Evolutionary conservation across 768 basidiomycete species (phyloP).

Genomic region (Amylocystis lapponica): DNA sequence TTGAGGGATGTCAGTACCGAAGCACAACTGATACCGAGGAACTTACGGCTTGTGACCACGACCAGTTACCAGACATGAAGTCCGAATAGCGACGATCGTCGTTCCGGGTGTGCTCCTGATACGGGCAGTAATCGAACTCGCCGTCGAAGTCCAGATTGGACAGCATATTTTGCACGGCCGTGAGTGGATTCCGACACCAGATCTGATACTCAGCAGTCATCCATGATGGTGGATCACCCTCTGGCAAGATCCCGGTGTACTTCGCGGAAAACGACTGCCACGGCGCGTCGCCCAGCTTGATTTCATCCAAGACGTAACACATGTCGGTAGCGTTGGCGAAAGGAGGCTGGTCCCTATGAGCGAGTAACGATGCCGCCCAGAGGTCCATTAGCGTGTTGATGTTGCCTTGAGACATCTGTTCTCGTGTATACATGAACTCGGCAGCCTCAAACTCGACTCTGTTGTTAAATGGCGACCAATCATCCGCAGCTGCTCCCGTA

Average conservation of each 20-base stretch:
- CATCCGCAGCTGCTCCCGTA: background rate
- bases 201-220: slow-evolving; percentile 22
- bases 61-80: slow-evolving; percentile 26
- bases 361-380: slow-evolving; percentile 11
- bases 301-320: slow-evolving; percentile 30
- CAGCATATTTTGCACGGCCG: slow-evolving; percentile 14
- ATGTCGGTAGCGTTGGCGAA: slow-evolving; percentile 28
- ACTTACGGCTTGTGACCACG: slow-evolving; percentile 26
- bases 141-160: slow-evolving; percentile 17
- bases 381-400: slow-evolving; percentile 9
- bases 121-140: slow-evolving; percentile 16
- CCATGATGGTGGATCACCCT: slow-evolving; percentile 18
- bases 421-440: slow-evolving; percentile 17
- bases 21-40: background rate
- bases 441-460: slow-evolving; percentile 18
- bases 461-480: slow-evolving; percentile 17
- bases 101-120: slow-evolving; percentile 8
- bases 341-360: slow-evolving; percentile 8
- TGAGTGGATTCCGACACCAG: slow-evolving; percentile 14
- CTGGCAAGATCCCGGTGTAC: slow-evolving; percentile 16
- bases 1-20: too few species aligned
- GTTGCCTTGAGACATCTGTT: slow-evolving; percentile 16
- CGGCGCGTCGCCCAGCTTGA: slow-evolving; percentile 28
- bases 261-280: slow-evolving; percentile 30
- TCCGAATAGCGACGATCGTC: slow-evolving; percentile 5